Evolutionary conservation across 2,329 filamentous ascomycete species (phyloP), one percentile per base, ranked within the genome.

Genomic region (Colletotrichum gigasporum): DNA sequence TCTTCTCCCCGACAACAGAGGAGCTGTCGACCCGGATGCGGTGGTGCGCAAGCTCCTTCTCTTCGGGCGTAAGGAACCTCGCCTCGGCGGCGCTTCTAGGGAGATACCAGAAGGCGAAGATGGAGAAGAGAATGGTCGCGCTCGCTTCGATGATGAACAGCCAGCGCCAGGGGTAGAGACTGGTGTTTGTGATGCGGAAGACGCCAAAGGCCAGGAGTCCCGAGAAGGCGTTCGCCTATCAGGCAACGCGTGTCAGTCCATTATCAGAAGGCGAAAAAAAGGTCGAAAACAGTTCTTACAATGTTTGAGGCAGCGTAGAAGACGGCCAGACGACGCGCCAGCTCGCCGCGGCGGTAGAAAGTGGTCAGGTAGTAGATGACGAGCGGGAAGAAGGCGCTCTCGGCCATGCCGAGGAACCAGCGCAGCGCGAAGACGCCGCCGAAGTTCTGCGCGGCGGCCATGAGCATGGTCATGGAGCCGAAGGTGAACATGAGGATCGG

Each of bases 11-110:
- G 24, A 87, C 85, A 14, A 81, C 79, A 0, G 90, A 87, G 2
- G 90, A 93, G 6, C 87, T 90, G 73, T 95, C 92, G 53, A 92
- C 84, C 67, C 91, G 89, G 67, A 94, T 91, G n/a, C 91, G 88
- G 70, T 88, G 86, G 70, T 87, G 90, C 3, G 91, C 91, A 0
- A 94, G 83, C 8, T 82, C 79, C 71, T 88, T 90, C 73, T 94
- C 90, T 2, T 88, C 86, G 2, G 85, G 80, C 60, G 76, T 87
- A 18, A 94, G 80, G 71, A 94, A 94, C 1, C 75, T 80, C 2
- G 90, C 90, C 67, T 88, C 83, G 34, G 85, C 82, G 0, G 90
- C 88, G 47, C 84, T 89, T 57, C 76, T 81, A 0, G 91, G 91
- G 1, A 94, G 83, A 70, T 91, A 92, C 77, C 85, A 89, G 74